Evolutionary conservation across 2,329 filamentous ascomycete species (phyloP), one percentile per base, ranked within the genome.

Genomic region (Endoconidiophora polonica): DNA sequence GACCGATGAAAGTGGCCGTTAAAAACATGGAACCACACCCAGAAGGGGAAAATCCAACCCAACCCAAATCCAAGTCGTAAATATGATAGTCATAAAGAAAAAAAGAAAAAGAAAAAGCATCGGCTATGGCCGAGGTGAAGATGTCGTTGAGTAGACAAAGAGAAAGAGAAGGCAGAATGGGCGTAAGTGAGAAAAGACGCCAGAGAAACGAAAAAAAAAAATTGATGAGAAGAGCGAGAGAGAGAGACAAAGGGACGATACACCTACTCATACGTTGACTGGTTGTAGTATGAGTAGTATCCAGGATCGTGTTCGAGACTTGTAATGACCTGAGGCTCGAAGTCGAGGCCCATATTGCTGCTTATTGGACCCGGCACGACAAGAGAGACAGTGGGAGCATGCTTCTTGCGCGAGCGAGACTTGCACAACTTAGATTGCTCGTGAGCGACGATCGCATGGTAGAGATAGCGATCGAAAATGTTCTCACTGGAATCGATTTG

Each of bases 371-470:
- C 40, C 3, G 49, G 49, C 12, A 52, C 38, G 26, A 47, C 40
- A 3, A 52, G 37, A 2, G 41, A 24, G 37, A 49, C 38, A 5
- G 29, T 44, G 7, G 42, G 24, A 4, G 41, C 24, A 29, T 52
- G 44, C 37, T 41, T 52, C 50, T 52, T 52, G 24, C 50, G 46
- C 36, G 46, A 49, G 42, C 50, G 50, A 9, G 33, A 14, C 12
- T 45, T 48, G 38, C 20, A 29, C n/a, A 52, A 46, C 37, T 52
- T 52, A 18, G 46, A 26, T 33, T 52, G 46, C n/a, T 52, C 50
- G 38, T 52, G 50, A 10, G 49, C 42, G 18, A 49, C 26, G n/a
- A 52, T 23, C 22, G 46, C 26, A 14, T 33, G 48, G 45, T 42
- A 45, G 22, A 29, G 40, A 2, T 29, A 51, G 47, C 4, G 41